These are phyloP conservation scores for Fusarium sp. DNA, from an alignment of 2,329 filamentous ascomycete species.

Conservation along the genomic window DNA sequence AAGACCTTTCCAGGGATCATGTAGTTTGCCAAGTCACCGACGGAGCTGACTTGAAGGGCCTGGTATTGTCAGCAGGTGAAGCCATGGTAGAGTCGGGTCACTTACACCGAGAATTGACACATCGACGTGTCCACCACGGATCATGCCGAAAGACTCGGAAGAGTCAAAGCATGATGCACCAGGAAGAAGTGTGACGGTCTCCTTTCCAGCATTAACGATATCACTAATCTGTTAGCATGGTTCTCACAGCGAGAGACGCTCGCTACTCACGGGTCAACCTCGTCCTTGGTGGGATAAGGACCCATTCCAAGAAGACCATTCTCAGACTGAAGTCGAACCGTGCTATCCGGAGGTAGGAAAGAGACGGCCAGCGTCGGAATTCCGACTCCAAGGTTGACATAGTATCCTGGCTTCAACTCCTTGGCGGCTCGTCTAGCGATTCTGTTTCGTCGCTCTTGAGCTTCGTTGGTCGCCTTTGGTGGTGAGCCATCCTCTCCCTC, in stretches of 20 bases:
- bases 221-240: conserved; percentile 56
- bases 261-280: conserved; percentile 69
- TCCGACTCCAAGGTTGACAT: conserved; percentile 85
- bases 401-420: conserved; percentile 83
- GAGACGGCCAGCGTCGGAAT: conserved; percentile 88
- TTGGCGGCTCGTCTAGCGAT: conserved; percentile 83
- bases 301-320: conserved; percentile 89
- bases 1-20: conserved; percentile 90
- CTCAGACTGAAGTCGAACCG: conserved; percentile 87
- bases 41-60: conserved; percentile 81
- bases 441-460: conserved; percentile 69
- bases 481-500: conserved; percentile 49
- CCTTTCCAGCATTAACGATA: conserved; percentile 88
- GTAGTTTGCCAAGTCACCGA: conserved; percentile 86
- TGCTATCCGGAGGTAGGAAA: conserved; percentile 73
- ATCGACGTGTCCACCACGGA: conserved; percentile 84
- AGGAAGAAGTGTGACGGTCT: conserved; percentile 82
- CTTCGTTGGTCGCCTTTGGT: conserved; percentile 55
- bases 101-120: conserved; percentile 80
- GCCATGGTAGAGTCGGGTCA: neutral
- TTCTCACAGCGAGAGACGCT: too few species aligned
- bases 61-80: conserved; percentile 24
- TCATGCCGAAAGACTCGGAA: conserved; percentile 88
- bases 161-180: conserved; percentile 83
- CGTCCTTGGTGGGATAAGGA: conserved; percentile 77